Evolutionary conservation across 495 filamentous ascomycete genomes (phyloP).

Genomic region (Xylaria scruposa): DNA sequence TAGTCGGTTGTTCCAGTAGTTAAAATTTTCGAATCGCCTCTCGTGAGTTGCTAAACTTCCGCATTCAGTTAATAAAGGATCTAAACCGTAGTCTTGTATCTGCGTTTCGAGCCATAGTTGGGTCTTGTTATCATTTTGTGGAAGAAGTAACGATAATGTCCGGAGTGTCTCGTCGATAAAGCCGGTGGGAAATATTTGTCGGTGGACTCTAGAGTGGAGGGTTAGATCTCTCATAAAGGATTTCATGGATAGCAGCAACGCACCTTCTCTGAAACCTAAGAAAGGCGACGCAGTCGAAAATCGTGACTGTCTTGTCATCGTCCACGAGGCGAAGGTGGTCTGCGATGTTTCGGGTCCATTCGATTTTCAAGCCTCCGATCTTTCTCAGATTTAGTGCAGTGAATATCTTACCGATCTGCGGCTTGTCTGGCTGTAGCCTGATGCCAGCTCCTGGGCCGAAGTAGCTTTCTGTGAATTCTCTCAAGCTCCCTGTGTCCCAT

Average conservation of each 20-base stretch:
- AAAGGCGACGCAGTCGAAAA: slow-evolving; percentile 55
- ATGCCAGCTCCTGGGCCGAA: not conserved
- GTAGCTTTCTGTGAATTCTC: slow-evolving; percentile 19
- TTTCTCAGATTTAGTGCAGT: slow-evolving; percentile 39
- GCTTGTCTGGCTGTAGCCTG: slow-evolving; percentile 17
- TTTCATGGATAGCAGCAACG: not conserved
- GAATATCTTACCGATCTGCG: slow-evolving; percentile 38
- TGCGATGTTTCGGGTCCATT: slow-evolving; percentile 51
- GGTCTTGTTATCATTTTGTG: slow-evolving; percentile 38
- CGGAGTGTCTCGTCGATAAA: slow-evolving; percentile 55
- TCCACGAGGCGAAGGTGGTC: slow-evolving; percentile 54
- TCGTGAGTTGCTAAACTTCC: slow-evolving; percentile 40
- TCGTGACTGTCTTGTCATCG: slow-evolving; percentile 45
- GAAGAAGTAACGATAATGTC: slow-evolving; percentile 56
- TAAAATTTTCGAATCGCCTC: slow-evolving; percentile 53
- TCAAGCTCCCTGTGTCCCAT: slow-evolving; percentile 30
- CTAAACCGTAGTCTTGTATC: slow-evolving; percentile 32
- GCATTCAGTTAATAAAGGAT: slow-evolving; percentile 34
- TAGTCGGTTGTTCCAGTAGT: slow-evolving; percentile 59
- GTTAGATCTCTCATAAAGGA: not conserved
- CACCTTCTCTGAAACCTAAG: slow-evolving; percentile 39
- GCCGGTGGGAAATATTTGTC: slow-evolving; percentile 37
- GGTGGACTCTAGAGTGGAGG: slow-evolving; percentile 16
- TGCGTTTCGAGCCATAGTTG: slow-evolving; percentile 41
- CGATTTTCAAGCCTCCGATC: slow-evolving; percentile 49